Conservation (phyloP, 1,284 basidiomycete species). For the Sporisorium scitamineum region DNA sequence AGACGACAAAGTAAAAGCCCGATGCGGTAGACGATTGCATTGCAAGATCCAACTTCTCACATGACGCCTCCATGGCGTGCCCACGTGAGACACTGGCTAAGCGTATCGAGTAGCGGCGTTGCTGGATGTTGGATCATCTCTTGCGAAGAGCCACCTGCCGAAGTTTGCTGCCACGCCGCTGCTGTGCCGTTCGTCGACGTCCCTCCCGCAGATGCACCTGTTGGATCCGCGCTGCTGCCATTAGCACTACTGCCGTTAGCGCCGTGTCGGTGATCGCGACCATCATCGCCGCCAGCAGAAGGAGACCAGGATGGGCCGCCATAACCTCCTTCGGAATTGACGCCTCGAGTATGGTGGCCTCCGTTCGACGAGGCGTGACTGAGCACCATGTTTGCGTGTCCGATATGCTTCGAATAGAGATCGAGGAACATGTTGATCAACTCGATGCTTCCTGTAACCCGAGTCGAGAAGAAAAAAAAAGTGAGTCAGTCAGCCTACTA, state of each 20-base stretch:
- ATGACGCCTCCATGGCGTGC: conserved; percentile 28
- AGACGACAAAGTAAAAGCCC: too few species aligned
- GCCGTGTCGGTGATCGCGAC: conserved; percentile 4
- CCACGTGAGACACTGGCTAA: conserved; percentile 37
- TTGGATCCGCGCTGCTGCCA: not conserved
- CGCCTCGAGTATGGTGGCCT: not conserved
- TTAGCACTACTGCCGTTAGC: not conserved
- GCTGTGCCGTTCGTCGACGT: not conserved
- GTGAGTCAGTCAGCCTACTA: not conserved
- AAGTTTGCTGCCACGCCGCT: conserved; percentile 5
- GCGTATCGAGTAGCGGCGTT: conserved; percentile 34
- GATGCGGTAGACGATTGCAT: too few species aligned
- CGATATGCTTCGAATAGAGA: conserved; percentile 42
- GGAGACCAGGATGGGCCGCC: conserved; percentile 23
- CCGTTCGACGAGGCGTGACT: conserved; percentile 15
- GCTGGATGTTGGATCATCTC: conserved; percentile 33
- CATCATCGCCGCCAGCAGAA: not conserved
- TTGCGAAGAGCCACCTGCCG: not conserved
- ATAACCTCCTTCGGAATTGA: not conserved
- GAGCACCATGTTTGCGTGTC: conserved; percentile 42
- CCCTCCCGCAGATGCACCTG: not conserved
- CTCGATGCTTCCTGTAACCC: conserved; percentile 18
- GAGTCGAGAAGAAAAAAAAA: not conserved
- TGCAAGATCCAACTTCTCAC: not conserved
- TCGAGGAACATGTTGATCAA: conserved; percentile 39